These are phyloP conservation scores for Cladophialophora bantiana DNA, from an alignment of 2,329 filamentous ascomycete genomes.

Conservation along the genomic window DNA sequence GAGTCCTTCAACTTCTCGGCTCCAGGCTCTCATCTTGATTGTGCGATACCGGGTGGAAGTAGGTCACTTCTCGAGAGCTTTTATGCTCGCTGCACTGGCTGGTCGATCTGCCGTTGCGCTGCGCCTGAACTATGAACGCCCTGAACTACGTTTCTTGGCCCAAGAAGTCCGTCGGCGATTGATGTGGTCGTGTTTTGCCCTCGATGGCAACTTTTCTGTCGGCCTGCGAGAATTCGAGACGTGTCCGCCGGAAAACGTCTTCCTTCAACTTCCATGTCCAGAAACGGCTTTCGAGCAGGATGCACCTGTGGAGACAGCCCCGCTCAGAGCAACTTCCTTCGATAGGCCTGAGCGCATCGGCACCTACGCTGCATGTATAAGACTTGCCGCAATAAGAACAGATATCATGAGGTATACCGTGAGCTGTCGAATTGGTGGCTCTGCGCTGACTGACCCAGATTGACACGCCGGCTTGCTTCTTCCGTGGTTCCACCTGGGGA, in stretches of 20 bases:
- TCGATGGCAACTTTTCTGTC: slow-evolving; percentile 57
- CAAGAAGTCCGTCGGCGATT: slow-evolving; percentile 55
- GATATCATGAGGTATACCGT: slow-evolving; percentile 29
- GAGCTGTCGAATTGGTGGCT: not conserved
- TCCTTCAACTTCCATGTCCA: slow-evolving; percentile 59
- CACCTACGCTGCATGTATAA: slow-evolving; percentile 27
- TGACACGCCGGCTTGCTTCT: slow-evolving; percentile 27
- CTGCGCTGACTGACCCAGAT: slow-evolving; percentile 16
- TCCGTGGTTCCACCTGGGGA: slow-evolving; percentile 17
- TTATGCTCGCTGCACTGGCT: slow-evolving; percentile 34
- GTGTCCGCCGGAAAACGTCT: slow-evolving; percentile 54
- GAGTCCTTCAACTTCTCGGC: slow-evolving; percentile 30
- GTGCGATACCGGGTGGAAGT: slow-evolving; percentile 29
- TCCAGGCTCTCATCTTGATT: slow-evolving; percentile 33
- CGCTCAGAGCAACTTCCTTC: slow-evolving; percentile 28
- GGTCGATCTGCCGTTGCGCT: slow-evolving; percentile 56
- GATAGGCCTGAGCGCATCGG: slow-evolving; percentile 23
- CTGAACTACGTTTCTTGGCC: slow-evolving; percentile 51
- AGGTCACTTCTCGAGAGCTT: slow-evolving; percentile 32
- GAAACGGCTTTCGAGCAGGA: slow-evolving; percentile 58
- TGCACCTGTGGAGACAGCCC: slow-evolving; percentile 27
- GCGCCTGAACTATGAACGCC: slow-evolving; percentile 59
- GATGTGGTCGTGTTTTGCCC: slow-evolving; percentile 60
- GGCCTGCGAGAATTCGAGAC: slow-evolving; percentile 58
- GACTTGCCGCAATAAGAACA: slow-evolving; percentile 25